phyloP scores from a whole-genome alignment of 2,329 filamentous ascomycete species.

The Magnaporthiopsis incrustans region DNA sequence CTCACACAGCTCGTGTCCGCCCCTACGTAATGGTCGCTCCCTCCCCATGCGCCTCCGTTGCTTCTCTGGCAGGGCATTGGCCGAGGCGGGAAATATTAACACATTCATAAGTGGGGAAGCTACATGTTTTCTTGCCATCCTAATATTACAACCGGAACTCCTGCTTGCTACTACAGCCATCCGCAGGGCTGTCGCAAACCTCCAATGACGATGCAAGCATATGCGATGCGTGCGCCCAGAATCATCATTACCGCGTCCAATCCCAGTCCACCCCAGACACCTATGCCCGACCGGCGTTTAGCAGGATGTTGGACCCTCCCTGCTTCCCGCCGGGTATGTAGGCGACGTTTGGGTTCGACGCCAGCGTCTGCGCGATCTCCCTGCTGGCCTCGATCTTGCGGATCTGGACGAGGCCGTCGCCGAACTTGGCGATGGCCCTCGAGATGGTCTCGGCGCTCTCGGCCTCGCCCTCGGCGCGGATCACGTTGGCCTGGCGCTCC shows the following conservation, averaged over 20 bases:
- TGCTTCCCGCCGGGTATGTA: slow-evolving; percentile 79
- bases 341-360: slow-evolving; percentile 88
- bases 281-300: slow-evolving; percentile 41
- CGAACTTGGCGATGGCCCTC: slow-evolving; percentile 77
- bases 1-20: background rate
- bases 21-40: background rate
- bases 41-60: too few relatives aligned
- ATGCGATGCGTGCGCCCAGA: background rate
- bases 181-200: background rate
- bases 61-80: background rate
- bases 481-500: slow-evolving; percentile 97
- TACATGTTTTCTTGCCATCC: slow-evolving; percentile 5
- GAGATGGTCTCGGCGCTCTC: slow-evolving; percentile 94
- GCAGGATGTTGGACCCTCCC: slow-evolving; percentile 48
- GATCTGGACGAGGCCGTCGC: slow-evolving; percentile 92
- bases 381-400: slow-evolving; percentile 93
- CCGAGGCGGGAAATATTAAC: background rate
- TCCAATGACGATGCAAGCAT: background rate
- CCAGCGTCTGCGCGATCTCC: slow-evolving; percentile 87
- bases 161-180: background rate
- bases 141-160: slow-evolving; percentile 9
- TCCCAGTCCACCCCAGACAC: background rate
- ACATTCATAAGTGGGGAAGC: slow-evolving; percentile 8
- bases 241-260: background rate
- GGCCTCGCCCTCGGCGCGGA: slow-evolving; percentile 94